These are phyloP conservation scores for Arthrobotrys sinensis DNA, from an alignment of 2,329 filamentous ascomycete species.

Conservation along the genomic window DNA sequence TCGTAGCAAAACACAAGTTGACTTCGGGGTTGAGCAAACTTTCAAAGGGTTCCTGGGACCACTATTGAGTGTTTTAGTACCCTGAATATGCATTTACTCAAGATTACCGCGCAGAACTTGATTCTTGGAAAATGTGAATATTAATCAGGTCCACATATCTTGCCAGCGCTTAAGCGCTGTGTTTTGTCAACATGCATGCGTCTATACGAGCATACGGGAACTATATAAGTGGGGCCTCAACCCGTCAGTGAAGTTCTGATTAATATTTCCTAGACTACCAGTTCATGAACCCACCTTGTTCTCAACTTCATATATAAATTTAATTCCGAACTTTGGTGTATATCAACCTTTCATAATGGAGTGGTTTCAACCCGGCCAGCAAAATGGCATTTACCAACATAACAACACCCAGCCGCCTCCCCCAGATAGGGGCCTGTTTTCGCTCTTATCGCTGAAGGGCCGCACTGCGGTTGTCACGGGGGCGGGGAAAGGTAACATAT, in stretches of 20 bases:
- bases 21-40: too few species aligned
- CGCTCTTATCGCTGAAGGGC: conserved; percentile 28
- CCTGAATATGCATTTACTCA: not conserved
- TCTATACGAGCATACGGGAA: conserved; percentile 3
- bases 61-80: not conserved
- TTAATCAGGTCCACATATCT: conserved; percentile 7
- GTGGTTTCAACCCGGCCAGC: conserved; percentile 16
- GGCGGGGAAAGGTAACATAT: conserved; percentile 13
- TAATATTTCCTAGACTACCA: not conserved
- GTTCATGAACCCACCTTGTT: not conserved
- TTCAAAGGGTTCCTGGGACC: not conserved
- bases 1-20: too few species aligned
- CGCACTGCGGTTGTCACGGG: conserved; percentile 43
- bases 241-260: not conserved
- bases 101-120: not conserved
- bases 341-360: not conserved
- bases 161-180: not conserved
- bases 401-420: conserved; percentile 23
- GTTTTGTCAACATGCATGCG: conserved; percentile 11
- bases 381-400: conserved; percentile 24
- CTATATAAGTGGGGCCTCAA: conserved; percentile 7
- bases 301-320: too few species aligned
- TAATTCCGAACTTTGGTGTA: not conserved
- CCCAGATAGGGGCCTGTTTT: conserved; percentile 16
- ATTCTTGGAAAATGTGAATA: conserved; percentile 6